Conservation (phyloP, 345 rosid genomes). For the Anacardium occidentale region DNA sequence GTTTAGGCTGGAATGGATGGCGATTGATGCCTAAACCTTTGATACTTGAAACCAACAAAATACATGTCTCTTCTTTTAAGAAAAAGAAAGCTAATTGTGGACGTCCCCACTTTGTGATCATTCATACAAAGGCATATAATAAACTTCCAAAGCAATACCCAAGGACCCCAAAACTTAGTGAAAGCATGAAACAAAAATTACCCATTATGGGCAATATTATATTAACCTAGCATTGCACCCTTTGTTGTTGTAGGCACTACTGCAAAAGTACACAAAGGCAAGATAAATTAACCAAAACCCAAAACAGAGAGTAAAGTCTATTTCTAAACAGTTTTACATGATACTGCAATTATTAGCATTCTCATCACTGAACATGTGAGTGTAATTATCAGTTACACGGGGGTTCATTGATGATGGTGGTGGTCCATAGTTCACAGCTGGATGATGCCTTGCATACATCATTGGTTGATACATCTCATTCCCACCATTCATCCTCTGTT, state of each 20-base stretch:
- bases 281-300: not conserved
- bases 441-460: conserved; percentile 75
- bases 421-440: conserved; percentile 51
- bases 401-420: conserved; percentile 55
- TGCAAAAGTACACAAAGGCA: not conserved
- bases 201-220: conserved; percentile 16
- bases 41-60: no score
- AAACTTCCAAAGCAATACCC: no score
- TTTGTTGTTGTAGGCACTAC: conserved; percentile 20
- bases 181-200: conserved; percentile 14
- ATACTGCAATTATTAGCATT: conserved; percentile 79
- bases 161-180: no score
- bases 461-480: conserved; percentile 75
- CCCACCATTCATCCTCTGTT: conserved; percentile 49
- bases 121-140: no score
- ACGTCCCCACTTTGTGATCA: not conserved
- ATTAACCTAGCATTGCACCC: conserved; percentile 12
- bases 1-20: not conserved
- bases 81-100: conserved; percentile 7
- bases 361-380: conserved; percentile 85
- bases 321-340: conserved; percentile 50
- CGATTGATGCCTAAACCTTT: not conserved
- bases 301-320: conserved; percentile 7
- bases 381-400: conserved; percentile 48
- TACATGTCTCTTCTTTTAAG: conserved; percentile 11